These are phyloP conservation scores for Falciphora oryzae DNA, from an alignment of 2,329 filamentous ascomycete genomes.

Conservation along the genomic window DNA sequence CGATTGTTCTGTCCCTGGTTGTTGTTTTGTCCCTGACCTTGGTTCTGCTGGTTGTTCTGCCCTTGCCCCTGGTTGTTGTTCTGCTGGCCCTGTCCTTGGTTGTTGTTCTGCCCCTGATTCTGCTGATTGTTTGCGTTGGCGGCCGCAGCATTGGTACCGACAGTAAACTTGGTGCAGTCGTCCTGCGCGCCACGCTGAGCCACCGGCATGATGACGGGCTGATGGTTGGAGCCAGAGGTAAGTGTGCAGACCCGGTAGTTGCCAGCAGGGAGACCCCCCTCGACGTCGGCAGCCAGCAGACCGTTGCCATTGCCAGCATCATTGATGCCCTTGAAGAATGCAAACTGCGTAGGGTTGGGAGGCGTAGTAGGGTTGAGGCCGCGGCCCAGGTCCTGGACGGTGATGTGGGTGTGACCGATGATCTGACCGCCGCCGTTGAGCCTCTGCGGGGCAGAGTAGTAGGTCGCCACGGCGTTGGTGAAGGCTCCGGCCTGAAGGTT, in stretches of 20 bases:
- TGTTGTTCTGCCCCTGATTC: slow-evolving; percentile 2
- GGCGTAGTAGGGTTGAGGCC: slow-evolving; percentile 41
- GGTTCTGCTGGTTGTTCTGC: slow-evolving; percentile 11
- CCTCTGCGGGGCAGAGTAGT: slow-evolving; percentile 54
- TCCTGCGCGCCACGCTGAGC: slow-evolving; percentile 40
- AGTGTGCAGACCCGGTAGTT: slow-evolving; percentile 39
- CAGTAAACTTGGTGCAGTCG: slow-evolving; percentile 38
- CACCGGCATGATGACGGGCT: slow-evolving; percentile 38
- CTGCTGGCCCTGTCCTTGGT: neutral
- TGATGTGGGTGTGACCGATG: slow-evolving; percentile 55
- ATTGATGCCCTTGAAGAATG: slow-evolving; percentile 37
- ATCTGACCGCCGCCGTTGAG: slow-evolving; percentile 42
- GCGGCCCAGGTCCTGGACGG: slow-evolving; percentile 48
- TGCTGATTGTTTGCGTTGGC: slow-evolving; percentile 1
- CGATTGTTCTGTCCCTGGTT: slow-evolving; percentile 11
- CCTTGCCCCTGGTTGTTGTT: slow-evolving; percentile 3
- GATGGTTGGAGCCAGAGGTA: slow-evolving; percentile 35
- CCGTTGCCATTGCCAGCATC: slow-evolving; percentile 33
- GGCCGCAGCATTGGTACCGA: slow-evolving; percentile 17
- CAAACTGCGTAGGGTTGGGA: slow-evolving; percentile 42
- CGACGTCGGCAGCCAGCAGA: slow-evolving; percentile 28
- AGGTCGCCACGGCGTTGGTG: slow-evolving; percentile 53
- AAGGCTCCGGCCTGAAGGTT: slow-evolving; percentile 52
- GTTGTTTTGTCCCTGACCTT: slow-evolving; percentile 7
- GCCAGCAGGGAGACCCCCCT: slow-evolving; percentile 33